phyloP scores from a whole-genome alignment of 768 basidiomycete genomes.

The Pleurotus djamor region DNA sequence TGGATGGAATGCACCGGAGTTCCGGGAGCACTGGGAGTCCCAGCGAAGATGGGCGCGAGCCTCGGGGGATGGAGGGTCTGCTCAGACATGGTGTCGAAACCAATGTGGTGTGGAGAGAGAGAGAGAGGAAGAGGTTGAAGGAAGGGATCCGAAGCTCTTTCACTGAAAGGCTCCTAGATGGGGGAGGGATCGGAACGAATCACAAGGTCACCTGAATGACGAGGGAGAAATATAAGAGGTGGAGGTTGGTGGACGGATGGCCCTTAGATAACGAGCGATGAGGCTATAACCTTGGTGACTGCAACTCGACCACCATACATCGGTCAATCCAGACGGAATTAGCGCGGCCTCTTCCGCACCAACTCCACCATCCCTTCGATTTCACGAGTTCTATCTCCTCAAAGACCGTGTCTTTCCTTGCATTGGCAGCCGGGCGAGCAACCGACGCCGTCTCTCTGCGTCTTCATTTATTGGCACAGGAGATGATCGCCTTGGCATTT shows the following conservation, averaged over 20 bases:
- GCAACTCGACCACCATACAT: constrained; percentile 16
- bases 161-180: constrained; percentile 7
- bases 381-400: constrained; percentile 8
- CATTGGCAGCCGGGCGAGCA: constrained; percentile 16
- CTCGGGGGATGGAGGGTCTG: constrained; percentile 66
- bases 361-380: constrained; percentile 18
- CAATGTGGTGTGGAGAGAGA: no score
- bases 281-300: constrained; percentile 4
- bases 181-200: constrained; percentile 10
- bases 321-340: constrained; percentile 10
- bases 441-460: not conserved
- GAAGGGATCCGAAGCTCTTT: constrained; percentile 9
- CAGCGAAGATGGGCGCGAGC: constrained; percentile 69
- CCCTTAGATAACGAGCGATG: constrained; percentile 6
- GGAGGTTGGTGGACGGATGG: not conserved
- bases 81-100: constrained; percentile 33
- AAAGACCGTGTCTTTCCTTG: constrained; percentile 13
- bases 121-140: constrained; percentile 11
- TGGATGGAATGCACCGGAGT: constrained; percentile 90
- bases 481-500: constrained; percentile 14
- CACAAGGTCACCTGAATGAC: constrained; percentile 14
- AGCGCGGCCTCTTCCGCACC: constrained; percentile 26
- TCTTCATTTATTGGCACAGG: not conserved
- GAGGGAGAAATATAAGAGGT: constrained; percentile 6
- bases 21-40: constrained; percentile 73